phyloP scores from a whole-genome alignment of 306 rosid species.

The Malus fusca region DNA sequence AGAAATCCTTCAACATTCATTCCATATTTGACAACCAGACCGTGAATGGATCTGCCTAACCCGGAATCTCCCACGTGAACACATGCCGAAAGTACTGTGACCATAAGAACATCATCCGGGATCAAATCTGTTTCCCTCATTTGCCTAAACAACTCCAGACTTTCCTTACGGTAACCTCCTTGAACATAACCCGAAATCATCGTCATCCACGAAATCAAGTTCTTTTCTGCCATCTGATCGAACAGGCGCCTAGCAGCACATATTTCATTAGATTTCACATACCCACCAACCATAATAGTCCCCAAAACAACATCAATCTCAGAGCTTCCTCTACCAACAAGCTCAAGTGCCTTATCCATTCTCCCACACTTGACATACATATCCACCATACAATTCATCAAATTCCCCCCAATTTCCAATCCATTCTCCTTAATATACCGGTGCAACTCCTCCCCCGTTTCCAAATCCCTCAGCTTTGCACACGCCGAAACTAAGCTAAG shows the following conservation, averaged over 20 bases:
- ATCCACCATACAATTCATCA: slow-evolving; percentile 23
- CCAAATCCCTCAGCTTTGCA: slow-evolving; percentile 11
- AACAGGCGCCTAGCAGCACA: slow-evolving; percentile 16
- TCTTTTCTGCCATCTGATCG: slow-evolving; percentile 17
- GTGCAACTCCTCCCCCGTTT: slow-evolving; percentile 21
- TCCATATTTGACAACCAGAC: slow-evolving; percentile 8
- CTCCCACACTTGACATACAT: slow-evolving; percentile 30
- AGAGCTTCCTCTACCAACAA: background rate
- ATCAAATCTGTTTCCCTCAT: slow-evolving; percentile 5
- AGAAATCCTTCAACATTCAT: slow-evolving; percentile 14
- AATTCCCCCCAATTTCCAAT: slow-evolving; percentile 10
- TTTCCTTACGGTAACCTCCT: background rate
- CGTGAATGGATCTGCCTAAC: slow-evolving; percentile 20
- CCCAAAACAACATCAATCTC: slow-evolving; percentile 17
- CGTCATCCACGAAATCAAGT: slow-evolving; percentile 20
- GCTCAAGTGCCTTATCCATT: slow-evolving; percentile 21
- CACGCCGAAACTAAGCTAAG: slow-evolving; percentile 26
- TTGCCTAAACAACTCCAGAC: slow-evolving; percentile 18
- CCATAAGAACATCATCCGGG: slow-evolving; percentile 20
- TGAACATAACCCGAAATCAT: slow-evolving; percentile 30
- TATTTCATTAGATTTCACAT: slow-evolving; percentile 12
- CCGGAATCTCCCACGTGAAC: background rate
- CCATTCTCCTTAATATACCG: slow-evolving; percentile 6
- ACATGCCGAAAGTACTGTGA: slow-evolving; percentile 18
- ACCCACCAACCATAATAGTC: slow-evolving; percentile 20